Conservation (phyloP, 2,329 filamentous ascomycete species). For the Fonsecaea nubica region DNA sequence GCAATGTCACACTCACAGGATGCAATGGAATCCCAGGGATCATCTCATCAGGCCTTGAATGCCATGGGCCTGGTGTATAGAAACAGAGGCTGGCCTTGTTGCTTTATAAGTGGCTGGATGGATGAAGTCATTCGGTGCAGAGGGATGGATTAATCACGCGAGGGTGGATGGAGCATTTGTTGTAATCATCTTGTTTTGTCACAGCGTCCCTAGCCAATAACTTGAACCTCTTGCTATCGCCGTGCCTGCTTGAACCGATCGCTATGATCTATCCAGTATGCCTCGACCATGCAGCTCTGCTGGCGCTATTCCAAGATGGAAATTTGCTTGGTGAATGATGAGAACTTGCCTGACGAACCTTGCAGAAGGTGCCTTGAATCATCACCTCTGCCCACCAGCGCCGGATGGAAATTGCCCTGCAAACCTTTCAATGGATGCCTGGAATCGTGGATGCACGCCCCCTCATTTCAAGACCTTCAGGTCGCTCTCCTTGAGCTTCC, state of each 20-base stretch:
- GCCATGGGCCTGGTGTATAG: too few relatives aligned
- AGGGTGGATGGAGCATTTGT: background rate
- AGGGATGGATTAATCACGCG: too few relatives aligned
- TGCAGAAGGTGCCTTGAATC: background rate
- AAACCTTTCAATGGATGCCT: background rate
- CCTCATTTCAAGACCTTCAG: conserved; percentile 62
- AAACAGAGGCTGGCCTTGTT: too few relatives aligned
- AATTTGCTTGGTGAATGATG: too few relatives aligned
- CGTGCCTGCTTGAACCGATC: background rate
- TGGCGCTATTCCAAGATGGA: too few relatives aligned
- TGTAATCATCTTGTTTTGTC: background rate
- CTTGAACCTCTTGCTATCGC: background rate
- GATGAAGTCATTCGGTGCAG: too few relatives aligned
- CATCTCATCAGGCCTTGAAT: too few relatives aligned
- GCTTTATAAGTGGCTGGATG: too few relatives aligned
- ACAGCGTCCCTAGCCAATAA: background rate
- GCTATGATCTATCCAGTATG: background rate
- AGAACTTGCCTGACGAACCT: too few relatives aligned
- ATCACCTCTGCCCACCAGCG: background rate
- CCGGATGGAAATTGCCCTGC: background rate
- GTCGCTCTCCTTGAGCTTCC: conserved; percentile 86
- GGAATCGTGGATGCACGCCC: background rate
- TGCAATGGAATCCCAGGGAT: too few relatives aligned
- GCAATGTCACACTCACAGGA: too few relatives aligned
- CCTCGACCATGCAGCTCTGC: too few relatives aligned